Conservation (phyloP, 805 yeast genomes). For the Tetrapisispora taiwanensis region DNA sequence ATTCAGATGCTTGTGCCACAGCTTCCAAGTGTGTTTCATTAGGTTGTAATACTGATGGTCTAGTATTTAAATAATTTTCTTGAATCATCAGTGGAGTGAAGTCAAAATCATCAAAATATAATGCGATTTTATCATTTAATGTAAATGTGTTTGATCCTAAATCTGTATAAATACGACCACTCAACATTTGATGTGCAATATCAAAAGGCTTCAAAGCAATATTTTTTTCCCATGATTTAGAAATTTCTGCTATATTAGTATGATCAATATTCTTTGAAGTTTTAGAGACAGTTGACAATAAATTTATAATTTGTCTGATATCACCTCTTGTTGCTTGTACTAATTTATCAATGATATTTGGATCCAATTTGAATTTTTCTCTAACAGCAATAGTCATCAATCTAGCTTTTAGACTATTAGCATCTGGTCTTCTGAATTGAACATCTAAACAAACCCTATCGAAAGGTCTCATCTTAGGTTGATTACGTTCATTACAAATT, state of each 20-base stretch:
- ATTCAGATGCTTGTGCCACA: slow-evolving; percentile 72
- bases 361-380: slow-evolving; percentile 73
- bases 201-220: slow-evolving; percentile 89
- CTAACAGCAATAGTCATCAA: slow-evolving; percentile 82
- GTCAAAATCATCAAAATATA: slow-evolving; percentile 90
- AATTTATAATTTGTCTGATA: slow-evolving; percentile 85
- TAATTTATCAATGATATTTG: slow-evolving; percentile 69
- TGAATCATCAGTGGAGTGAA: slow-evolving; percentile 93
- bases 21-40: slow-evolving; percentile 47
- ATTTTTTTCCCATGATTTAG: slow-evolving; percentile 78
- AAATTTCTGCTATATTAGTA: slow-evolving; percentile 51
- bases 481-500: slow-evolving; percentile 84
- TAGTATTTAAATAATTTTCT: slow-evolving; percentile 72
- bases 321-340: slow-evolving; percentile 82
- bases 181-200: slow-evolving; percentile 58
- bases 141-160: slow-evolving; percentile 38
- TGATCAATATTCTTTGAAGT: slow-evolving; percentile 52
- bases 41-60: slow-evolving; percentile 39
- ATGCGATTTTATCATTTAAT: slow-evolving; percentile 72
- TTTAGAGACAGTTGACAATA: slow-evolving; percentile 73
- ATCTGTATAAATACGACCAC: slow-evolving; percentile 46
- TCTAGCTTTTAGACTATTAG: slow-evolving; percentile 69
- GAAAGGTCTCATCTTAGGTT: slow-evolving; percentile 94
- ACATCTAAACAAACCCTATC: slow-evolving; percentile 73
- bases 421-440: slow-evolving; percentile 83